These are phyloP conservation scores for Saccharomycopsis oosterbeekiorum DNA, from an alignment of 805 yeast species.

Conservation along the genomic window DNA sequence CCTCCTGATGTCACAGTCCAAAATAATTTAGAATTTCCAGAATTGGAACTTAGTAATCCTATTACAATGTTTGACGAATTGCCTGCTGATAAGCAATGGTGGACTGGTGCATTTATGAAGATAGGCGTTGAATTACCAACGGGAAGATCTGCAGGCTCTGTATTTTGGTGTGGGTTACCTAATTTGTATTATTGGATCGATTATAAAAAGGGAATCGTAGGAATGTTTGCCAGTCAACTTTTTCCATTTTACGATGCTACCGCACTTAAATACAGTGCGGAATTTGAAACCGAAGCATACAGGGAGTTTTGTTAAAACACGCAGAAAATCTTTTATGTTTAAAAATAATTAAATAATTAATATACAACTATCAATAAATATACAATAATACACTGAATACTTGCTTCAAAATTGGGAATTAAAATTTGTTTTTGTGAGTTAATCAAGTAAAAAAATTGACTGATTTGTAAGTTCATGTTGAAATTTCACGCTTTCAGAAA, in stretches of 20 bases:
- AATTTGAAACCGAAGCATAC: constrained; percentile 19
- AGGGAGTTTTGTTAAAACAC: background rate
- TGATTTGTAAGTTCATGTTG: background rate
- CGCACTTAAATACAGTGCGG: constrained; percentile 16
- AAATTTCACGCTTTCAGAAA: background rate
- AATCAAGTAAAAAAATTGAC: background rate
- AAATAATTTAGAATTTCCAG: constrained; percentile 16
- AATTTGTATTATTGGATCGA: constrained; percentile 34
- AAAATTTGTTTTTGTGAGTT: background rate
- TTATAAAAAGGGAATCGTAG: constrained; percentile 28
- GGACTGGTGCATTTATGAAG: constrained; percentile 24
- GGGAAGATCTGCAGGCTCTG: constrained; percentile 28
- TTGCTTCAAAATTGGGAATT: too few species aligned
- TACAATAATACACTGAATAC: too few species aligned
- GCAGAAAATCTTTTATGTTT: too few species aligned
- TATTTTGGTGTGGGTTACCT: constrained; percentile 33
- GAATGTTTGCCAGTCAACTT: constrained; percentile 29
- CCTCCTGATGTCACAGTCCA: constrained; percentile 22
- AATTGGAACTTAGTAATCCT: constrained; percentile 18
- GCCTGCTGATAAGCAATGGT: constrained; percentile 17
- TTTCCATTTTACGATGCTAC: constrained; percentile 27
- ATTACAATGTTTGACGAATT: constrained; percentile 17
- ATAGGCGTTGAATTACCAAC: constrained; percentile 24
- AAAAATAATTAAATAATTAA: background rate
- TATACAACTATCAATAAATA: background rate